Conservation (phyloP, 148 eudicot genomes). For the Suaeda aralocaspica region DNA sequence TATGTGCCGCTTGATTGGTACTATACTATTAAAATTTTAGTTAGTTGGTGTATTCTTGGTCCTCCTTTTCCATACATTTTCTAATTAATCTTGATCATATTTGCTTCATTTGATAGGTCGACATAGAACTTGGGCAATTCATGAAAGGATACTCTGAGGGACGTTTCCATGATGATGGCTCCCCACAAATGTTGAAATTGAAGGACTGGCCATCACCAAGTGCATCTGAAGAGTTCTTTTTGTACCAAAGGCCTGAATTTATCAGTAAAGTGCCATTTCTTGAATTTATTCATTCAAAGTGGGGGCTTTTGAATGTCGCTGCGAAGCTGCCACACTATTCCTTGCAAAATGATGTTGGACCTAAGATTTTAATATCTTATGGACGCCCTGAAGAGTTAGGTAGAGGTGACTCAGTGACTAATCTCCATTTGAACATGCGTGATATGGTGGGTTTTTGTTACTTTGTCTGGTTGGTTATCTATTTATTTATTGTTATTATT, state of each 20-base stretch:
- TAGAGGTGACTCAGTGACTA: slow-evolving; percentile 63
- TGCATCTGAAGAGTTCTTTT: slow-evolving; percentile 89
- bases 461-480: neutral
- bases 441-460: slow-evolving; percentile 65
- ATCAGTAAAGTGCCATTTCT: slow-evolving; percentile 80
- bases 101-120: slow-evolving; percentile 44
- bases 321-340: slow-evolving; percentile 95
- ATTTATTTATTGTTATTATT: too few relatives aligned
- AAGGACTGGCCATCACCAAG: slow-evolving; percentile 98
- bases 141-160: slow-evolving; percentile 88
- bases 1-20: too few relatives aligned
- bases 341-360: slow-evolving; percentile 92
- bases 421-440: slow-evolving; percentile 81
- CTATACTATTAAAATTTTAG: too few relatives aligned
- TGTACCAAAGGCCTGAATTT: slow-evolving; percentile 93
- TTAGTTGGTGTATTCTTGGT: neutral
- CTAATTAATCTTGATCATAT: slow-evolving; percentile 1
- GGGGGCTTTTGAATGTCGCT: slow-evolving; percentile 95
- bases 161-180: slow-evolving; percentile 56
- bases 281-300: slow-evolving; percentile 93
- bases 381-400: slow-evolving; percentile 66
- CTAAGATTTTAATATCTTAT: slow-evolving; percentile 77
- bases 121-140: slow-evolving; percentile 75
- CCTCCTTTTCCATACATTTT: neutral
- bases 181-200: slow-evolving; percentile 70